These are phyloP conservation scores for Cutaneotrichosporon sp. DNA, from an alignment of 1,284 basidiomycete species.

Conservation along the genomic window DNA sequence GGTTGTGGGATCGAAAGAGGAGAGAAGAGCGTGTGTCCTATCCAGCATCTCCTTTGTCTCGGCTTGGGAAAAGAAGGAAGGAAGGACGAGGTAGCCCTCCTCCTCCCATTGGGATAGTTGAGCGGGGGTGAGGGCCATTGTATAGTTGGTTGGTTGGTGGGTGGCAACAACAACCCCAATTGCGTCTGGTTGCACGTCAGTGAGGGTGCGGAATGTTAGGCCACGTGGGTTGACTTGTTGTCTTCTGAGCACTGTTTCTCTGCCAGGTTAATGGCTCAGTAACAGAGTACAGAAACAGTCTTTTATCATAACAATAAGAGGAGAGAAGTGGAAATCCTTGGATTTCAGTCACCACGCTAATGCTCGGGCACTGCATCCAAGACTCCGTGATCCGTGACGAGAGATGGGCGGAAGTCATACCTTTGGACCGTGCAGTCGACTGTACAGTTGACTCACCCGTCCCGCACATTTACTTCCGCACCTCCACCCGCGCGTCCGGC, in stretches of 20 bases:
- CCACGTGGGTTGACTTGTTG: too few relatives aligned
- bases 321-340: too few relatives aligned
- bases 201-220: too few relatives aligned
- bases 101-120: constrained; percentile 39
- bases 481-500: constrained; percentile 8
- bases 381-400: too few relatives aligned
- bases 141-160: not conserved
- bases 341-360: not conserved
- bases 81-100: constrained; percentile 68
- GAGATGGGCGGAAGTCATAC: too few relatives aligned
- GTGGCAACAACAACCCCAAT: not conserved
- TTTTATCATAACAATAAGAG: too few relatives aligned
- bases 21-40: constrained; percentile 70
- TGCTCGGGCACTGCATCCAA: not conserved
- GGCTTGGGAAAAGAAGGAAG: constrained; percentile 64
- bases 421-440: too few relatives aligned
- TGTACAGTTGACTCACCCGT: constrained; percentile 5
- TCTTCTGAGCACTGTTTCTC: too few relatives aligned
- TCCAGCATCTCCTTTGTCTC: constrained; percentile 65
- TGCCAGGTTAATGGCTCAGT: too few relatives aligned
- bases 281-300: too few relatives aligned
- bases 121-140: constrained; percentile 35
- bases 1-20: constrained; percentile 68
- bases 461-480: constrained; percentile 1
- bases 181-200: not conserved